phyloP scores from a whole-genome alignment of 2,329 filamentous ascomycete genomes.

The Aureobasidium mangrovei region DNA sequence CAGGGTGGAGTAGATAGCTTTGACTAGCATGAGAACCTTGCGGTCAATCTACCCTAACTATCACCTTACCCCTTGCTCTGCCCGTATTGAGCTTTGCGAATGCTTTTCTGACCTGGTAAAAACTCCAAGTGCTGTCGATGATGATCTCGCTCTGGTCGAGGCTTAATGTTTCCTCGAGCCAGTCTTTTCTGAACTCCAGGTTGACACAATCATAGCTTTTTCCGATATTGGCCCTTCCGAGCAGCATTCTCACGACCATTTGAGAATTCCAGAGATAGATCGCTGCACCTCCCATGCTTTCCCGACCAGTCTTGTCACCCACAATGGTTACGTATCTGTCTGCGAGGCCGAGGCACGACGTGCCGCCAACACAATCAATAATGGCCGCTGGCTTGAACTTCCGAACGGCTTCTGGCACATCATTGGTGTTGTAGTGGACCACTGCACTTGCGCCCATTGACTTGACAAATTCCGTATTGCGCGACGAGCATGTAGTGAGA shows the following conservation, averaged over 20 bases:
- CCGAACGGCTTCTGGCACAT: conserved; percentile 43
- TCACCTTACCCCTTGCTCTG: conserved; percentile 27
- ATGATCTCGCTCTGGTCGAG: conserved; percentile 48
- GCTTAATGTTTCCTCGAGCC: conserved; percentile 46
- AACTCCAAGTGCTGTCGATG: conserved; percentile 48
- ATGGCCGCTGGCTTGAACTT: conserved; percentile 45
- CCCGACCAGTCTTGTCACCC: conserved; percentile 28
- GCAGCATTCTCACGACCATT: conserved; percentile 38
- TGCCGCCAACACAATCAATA: conserved; percentile 51
- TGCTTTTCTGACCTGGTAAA: conserved; percentile 42
- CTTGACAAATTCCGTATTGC: conserved; percentile 50
- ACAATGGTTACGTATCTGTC: conserved; percentile 43
- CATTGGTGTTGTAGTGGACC: conserved; percentile 49
- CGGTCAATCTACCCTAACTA: conserved; percentile 19
- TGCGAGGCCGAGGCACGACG: conserved; percentile 26
- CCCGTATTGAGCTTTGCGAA: conserved; percentile 30
- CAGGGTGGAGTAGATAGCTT: conserved; percentile 14
- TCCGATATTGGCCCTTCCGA: conserved; percentile 31
- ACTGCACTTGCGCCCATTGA: conserved; percentile 54
- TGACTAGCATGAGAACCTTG: not conserved
- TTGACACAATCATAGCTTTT: conserved; percentile 34
- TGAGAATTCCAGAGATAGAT: conserved; percentile 16
- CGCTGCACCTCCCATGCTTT: conserved; percentile 25
- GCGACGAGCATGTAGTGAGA: conserved; percentile 46
- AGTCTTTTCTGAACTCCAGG: conserved; percentile 35